phyloP scores from a whole-genome alignment of 768 basidiomycete genomes.

The Collybiopsis luxurians region DNA sequence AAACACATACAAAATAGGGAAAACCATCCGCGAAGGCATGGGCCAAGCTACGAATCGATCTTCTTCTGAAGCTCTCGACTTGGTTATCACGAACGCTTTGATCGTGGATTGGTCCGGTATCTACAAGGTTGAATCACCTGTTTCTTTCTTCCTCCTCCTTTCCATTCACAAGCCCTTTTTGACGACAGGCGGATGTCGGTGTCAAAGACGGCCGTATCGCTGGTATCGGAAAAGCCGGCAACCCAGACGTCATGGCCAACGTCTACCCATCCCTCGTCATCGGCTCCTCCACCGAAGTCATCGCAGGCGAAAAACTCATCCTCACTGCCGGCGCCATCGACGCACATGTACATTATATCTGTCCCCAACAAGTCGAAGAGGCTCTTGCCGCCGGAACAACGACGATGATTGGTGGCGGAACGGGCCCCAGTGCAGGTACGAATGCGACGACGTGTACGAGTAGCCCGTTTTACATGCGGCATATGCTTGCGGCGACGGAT shows the following conservation, averaged over 20 bases:
- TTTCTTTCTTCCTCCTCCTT: not conserved
- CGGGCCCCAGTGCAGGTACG: slow-evolving; percentile 87
- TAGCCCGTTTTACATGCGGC: slow-evolving; percentile 82
- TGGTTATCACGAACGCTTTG: slow-evolving; percentile 93
- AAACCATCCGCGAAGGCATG: slow-evolving; percentile 95
- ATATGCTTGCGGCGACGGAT: slow-evolving; percentile 93
- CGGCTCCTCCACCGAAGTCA: slow-evolving; percentile 91
- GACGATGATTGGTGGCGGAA: slow-evolving; percentile 95
- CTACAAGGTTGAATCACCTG: slow-evolving; percentile 89
- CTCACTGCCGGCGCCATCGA: slow-evolving; percentile 93
- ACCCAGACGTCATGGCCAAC: slow-evolving; percentile 87
- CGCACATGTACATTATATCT: slow-evolving; percentile 93
- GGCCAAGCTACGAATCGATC: slow-evolving; percentile 81
- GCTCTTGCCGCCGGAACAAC: slow-evolving; percentile 83
- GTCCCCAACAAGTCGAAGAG: slow-evolving; percentile 88
- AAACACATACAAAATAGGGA: too few relatives aligned
- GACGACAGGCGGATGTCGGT: slow-evolving; percentile 97
- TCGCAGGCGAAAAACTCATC: slow-evolving; percentile 94
- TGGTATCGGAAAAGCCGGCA: slow-evolving; percentile 96
- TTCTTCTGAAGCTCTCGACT: slow-evolving; percentile 71
- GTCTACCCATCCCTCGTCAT: slow-evolving; percentile 73
- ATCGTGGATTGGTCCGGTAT: slow-evolving; percentile 96
- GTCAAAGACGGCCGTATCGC: slow-evolving; percentile 78
- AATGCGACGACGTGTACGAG: slow-evolving; percentile 95
- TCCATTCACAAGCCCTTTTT: too few relatives aligned